These are phyloP conservation scores for Apiospora marii DNA, from an alignment of 2,329 filamentous ascomycete species.

Conservation along the genomic window DNA sequence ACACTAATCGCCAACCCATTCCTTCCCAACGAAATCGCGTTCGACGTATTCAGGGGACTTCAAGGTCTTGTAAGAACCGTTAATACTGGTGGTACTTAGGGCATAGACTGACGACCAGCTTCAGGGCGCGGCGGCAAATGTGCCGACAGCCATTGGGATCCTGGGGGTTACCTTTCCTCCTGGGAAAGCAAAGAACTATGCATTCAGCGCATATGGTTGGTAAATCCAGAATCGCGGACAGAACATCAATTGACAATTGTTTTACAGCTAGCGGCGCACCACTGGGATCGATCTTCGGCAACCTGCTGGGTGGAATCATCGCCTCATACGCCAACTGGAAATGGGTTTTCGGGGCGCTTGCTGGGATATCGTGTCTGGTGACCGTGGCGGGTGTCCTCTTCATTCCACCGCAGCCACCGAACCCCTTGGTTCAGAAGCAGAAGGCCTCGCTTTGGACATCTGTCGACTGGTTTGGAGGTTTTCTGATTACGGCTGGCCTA, in stretches of 20 bases:
- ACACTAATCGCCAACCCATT: slow-evolving; percentile 69
- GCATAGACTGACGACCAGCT: not conserved
- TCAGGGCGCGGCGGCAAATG: slow-evolving; percentile 71
- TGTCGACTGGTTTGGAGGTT: slow-evolving; percentile 73
- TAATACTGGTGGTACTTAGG: not conserved
- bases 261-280: slow-evolving; percentile 66
- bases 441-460: slow-evolving; percentile 49
- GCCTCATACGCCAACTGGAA: slow-evolving; percentile 69
- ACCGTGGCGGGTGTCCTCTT: slow-evolving; percentile 65
- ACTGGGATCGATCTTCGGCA: slow-evolving; percentile 70
- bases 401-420: slow-evolving; percentile 60
- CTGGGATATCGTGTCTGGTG: slow-evolving; percentile 65
- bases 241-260: not conserved
- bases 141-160: slow-evolving; percentile 76
- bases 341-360: slow-evolving; percentile 72
- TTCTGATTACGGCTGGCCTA: slow-evolving; percentile 67
- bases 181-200: slow-evolving; percentile 74
- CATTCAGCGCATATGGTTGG: slow-evolving; percentile 68
- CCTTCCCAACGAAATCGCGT: slow-evolving; percentile 70
- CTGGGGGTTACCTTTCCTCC: slow-evolving; percentile 72
- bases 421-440: slow-evolving; percentile 34
- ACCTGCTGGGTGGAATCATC: slow-evolving; percentile 69
- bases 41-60: slow-evolving; percentile 71
- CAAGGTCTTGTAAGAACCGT: slow-evolving; percentile 62
- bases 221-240: not conserved